Evolutionary conservation across 2,329 filamentous ascomycete species (phyloP).

Genomic region (Talaromyces funiculosus): DNA sequence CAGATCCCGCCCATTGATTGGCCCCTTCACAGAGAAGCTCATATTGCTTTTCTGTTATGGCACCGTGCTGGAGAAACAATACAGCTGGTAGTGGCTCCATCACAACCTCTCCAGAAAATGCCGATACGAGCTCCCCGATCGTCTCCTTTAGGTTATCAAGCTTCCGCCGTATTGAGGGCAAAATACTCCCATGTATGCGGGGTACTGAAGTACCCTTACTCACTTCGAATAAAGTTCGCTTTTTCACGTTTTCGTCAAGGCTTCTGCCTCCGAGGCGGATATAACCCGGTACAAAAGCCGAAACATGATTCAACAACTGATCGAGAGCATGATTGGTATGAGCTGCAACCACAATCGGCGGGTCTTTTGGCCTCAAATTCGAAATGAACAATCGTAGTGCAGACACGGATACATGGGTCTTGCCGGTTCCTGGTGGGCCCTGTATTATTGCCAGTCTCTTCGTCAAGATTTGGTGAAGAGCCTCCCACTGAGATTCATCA

Average conservation of each 20-base stretch:
- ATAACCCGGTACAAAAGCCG: slow-evolving; percentile 57
- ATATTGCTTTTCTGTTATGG: slow-evolving; percentile 61
- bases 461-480: slow-evolving; percentile 64
- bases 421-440: slow-evolving; percentile 73
- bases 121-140: slow-evolving; percentile 39
- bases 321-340: slow-evolving; percentile 91
- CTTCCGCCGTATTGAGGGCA: slow-evolving; percentile 31
- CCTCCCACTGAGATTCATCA: slow-evolving; percentile 65
- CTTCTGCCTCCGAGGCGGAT: slow-evolving; percentile 65
- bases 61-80: slow-evolving; percentile 48
- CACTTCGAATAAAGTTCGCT: slow-evolving; percentile 61
- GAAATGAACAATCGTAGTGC: slow-evolving; percentile 61
- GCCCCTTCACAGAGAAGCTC: slow-evolving; percentile 54
- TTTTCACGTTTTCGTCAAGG: slow-evolving; percentile 58
- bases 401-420: slow-evolving; percentile 74
- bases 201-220: slow-evolving; percentile 31
- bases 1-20: slow-evolving; percentile 36
- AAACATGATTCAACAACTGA: slow-evolving; percentile 64
- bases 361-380: slow-evolving; percentile 51
- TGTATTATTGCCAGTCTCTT: slow-evolving; percentile 71
- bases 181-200: slow-evolving; percentile 38
- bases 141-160: slow-evolving; percentile 41
- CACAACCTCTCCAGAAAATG: slow-evolving; percentile 33
- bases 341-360: slow-evolving; percentile 71
- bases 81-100: slow-evolving; percentile 49